Percentiles rank a stretch among this genome's conserved stretches.
Conservation (phyloP, 176 grass and related monocot genomes). For the Cenchrus fungigraminus region DNA sequence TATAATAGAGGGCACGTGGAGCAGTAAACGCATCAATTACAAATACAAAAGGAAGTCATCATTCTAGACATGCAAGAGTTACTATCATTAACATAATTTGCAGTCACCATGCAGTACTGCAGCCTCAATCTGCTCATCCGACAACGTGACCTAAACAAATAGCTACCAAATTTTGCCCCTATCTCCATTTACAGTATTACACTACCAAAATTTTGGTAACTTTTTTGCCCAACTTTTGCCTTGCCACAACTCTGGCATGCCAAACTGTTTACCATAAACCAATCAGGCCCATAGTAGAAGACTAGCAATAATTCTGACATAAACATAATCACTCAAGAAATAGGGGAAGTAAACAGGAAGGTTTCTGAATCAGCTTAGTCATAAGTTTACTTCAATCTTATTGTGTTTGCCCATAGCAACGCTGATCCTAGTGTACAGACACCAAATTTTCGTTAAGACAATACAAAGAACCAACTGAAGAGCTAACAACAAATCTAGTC, state of each 20-base stretch:
- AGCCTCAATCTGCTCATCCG: conserved; percentile 55
- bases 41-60: neutral
- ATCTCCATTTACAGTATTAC: too few species aligned
- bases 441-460: too few species aligned
- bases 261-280: too few species aligned
- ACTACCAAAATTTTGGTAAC: too few species aligned
- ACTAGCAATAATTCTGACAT: conserved; percentile 19
- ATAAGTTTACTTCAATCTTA: conserved; percentile 3
- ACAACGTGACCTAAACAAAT: conserved; percentile 69
- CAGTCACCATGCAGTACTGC: conserved; percentile 31
- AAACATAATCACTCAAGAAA: neutral
- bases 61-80: conserved; percentile 21
- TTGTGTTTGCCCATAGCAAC: neutral
- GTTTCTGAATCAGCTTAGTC: conserved; percentile 8
- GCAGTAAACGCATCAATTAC: neutral
- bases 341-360: neutral
- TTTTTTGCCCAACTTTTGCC: too few species aligned
- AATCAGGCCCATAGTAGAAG: neutral
- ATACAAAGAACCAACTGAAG: neutral
- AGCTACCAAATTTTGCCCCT: too few species aligned
- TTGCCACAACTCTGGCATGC: too few species aligned
- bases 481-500: neutral
- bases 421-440: too few species aligned
- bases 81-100: neutral
- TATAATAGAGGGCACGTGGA: neutral